These are phyloP conservation scores for Verticillium isaacii DNA, from an alignment of 2,329 filamentous ascomycete genomes.

Conservation along the genomic window DNA sequence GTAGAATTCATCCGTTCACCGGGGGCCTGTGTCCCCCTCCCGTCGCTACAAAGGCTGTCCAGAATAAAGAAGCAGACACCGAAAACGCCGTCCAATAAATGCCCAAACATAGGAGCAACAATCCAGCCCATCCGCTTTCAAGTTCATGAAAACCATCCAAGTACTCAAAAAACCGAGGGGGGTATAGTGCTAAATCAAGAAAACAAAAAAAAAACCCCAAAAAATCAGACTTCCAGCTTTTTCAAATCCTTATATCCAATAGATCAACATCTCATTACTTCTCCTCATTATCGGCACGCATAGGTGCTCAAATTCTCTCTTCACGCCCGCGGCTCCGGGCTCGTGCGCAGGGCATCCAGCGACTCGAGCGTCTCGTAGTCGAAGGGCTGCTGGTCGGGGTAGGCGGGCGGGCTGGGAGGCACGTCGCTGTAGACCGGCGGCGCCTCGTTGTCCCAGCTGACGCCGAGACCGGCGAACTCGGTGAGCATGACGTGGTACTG, in stretches of 20 bases:
- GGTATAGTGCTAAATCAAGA: slow-evolving; percentile 10
- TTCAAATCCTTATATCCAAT: not conserved
- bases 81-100: not conserved
- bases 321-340: not conserved
- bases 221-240: not conserved
- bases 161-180: not conserved
- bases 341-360: slow-evolving; percentile 18
- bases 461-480: slow-evolving; percentile 78
- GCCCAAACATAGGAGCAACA: not conserved
- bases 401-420: slow-evolving; percentile 75
- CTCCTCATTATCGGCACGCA: slow-evolving; percentile 2
- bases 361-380: slow-evolving; percentile 36
- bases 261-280: slow-evolving; percentile 4
- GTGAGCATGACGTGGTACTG: slow-evolving; percentile 78
- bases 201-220: not conserved
- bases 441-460: slow-evolving; percentile 95
- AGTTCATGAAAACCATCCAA: not conserved
- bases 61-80: not conserved
- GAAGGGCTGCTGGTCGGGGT: slow-evolving; percentile 35
- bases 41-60: not conserved
- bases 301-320: not conserved
- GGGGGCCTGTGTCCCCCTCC: not conserved
- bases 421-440: slow-evolving; percentile 94
- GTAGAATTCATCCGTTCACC: not conserved
- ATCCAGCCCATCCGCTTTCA: not conserved